These are phyloP conservation scores for Botrytis squamosa DNA, from an alignment of 2,329 filamentous ascomycete species.

Conservation along the genomic window DNA sequence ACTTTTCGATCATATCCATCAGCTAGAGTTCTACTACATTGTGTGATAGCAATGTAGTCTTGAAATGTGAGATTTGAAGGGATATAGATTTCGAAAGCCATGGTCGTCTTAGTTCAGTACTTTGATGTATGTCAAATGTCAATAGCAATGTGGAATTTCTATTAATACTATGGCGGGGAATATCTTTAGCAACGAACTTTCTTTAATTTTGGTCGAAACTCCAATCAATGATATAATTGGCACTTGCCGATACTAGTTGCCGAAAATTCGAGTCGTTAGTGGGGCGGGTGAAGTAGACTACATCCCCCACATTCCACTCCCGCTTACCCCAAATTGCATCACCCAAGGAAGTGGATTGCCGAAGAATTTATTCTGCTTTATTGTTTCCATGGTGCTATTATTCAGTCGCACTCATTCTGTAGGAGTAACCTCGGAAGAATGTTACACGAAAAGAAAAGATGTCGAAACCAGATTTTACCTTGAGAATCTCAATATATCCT, in stretches of 20 bases:
- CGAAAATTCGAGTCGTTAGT: not conserved
- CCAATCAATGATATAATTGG: not conserved
- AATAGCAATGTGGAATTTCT: not conserved
- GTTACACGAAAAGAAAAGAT: not conserved
- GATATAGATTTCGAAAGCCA: slow-evolving; percentile 33
- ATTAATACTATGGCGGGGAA: not conserved
- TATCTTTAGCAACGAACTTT: not conserved
- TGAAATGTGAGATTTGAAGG: slow-evolving; percentile 32
- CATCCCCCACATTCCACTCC: not conserved
- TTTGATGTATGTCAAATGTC: not conserved
- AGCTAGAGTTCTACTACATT: slow-evolving; percentile 32
- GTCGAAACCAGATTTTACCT: slow-evolving; percentile 25
- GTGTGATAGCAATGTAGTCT: slow-evolving; percentile 32
- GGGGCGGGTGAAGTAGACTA: not conserved
- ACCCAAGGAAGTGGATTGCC: not conserved
- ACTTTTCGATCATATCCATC: slow-evolving; percentile 36
- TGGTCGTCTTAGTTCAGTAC: not conserved
- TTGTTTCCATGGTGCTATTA: not conserved
- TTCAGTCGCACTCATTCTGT: not conserved
- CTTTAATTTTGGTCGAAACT: not conserved
- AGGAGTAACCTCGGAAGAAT: not conserved
- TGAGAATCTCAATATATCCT: slow-evolving; percentile 25
- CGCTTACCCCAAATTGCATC: not conserved
- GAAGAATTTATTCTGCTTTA: not conserved
- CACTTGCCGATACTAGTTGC: not conserved